Percentiles rank a stretch among this genome's conserved stretches.
phyloP scores from a whole-genome alignment of 345 rosid species.

The Ceriops decandra region DNA sequence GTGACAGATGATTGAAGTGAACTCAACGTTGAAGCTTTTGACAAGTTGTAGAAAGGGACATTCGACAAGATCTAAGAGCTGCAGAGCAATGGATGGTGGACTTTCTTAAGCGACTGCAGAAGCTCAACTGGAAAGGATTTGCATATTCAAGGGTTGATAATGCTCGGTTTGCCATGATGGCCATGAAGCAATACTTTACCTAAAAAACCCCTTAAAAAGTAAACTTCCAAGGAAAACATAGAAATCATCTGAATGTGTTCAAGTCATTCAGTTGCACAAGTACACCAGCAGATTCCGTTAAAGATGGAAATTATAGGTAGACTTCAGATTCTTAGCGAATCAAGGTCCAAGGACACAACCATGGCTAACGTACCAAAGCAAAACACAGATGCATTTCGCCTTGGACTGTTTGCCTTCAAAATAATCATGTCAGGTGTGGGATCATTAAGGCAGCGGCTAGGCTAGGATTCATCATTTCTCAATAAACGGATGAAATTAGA shows the following conservation, averaged over 20 bases:
- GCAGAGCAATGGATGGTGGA: slow-evolving; percentile 92
- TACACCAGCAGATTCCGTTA: not conserved
- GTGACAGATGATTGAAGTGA: slow-evolving; percentile 82
- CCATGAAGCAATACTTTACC: too few species aligned
- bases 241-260: too few species aligned
- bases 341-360: not conserved
- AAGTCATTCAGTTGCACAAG: too few species aligned
- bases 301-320: too few species aligned
- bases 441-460: slow-evolving; percentile 23
- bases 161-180: slow-evolving; percentile 33
- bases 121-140: slow-evolving; percentile 76
- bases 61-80: slow-evolving; percentile 61
- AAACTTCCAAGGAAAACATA: too few species aligned
- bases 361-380: slow-evolving; percentile 25
- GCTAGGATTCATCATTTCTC: slow-evolving; percentile 27
- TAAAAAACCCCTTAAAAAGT: slow-evolving; percentile 16
- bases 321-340: not conserved
- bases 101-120: slow-evolving; percentile 65
- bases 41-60: slow-evolving; percentile 43
- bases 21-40: slow-evolving; percentile 69
- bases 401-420: slow-evolving; percentile 14
- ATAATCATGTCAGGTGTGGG: slow-evolving; percentile 28
- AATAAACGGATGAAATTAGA: slow-evolving; percentile 26
- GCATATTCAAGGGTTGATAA: slow-evolving; percentile 27
- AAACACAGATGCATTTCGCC: slow-evolving; percentile 25